phyloP scores from a whole-genome alignment of 768 basidiomycete genomes.

The Lentinula boryana region DNA sequence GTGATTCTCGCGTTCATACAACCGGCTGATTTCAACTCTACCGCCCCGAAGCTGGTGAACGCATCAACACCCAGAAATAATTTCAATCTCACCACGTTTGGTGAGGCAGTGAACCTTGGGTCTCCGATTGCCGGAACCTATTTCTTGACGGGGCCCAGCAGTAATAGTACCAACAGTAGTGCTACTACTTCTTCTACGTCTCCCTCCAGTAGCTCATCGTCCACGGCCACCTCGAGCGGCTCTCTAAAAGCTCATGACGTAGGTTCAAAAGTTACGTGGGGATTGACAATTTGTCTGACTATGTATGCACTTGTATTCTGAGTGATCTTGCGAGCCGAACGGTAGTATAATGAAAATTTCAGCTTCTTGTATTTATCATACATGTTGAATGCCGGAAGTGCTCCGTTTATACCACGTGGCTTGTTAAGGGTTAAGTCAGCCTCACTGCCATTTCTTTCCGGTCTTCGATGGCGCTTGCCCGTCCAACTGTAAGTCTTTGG shows the following conservation, averaged over 20 bases:
- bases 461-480: constrained; percentile 52
- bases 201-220: neutral
- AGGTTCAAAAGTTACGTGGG: neutral
- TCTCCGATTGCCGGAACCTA: constrained; percentile 36
- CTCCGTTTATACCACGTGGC: neutral
- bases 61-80: constrained; percentile 25
- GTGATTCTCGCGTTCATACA: constrained; percentile 18
- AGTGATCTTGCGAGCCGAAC: neutral
- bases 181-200: neutral
- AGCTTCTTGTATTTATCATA: neutral
- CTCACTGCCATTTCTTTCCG: neutral
- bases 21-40: constrained; percentile 13
- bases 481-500: constrained; percentile 56
- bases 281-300: neutral
- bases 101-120: constrained; percentile 23
- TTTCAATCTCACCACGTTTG: constrained; percentile 35
- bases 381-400: neutral
- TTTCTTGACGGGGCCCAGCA: constrained; percentile 32
- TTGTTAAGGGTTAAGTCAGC: neutral
- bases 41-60: constrained; percentile 21
- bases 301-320: neutral
- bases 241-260: neutral
- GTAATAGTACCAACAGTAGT: constrained; percentile 12
- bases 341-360: neutral
- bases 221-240: constrained; percentile 4